Evolutionary conservation across 2,329 filamentous ascomycete genomes (phyloP), one percentile per base, ranked within the genome.

Genomic region (Cladosporium sp.): DNA sequence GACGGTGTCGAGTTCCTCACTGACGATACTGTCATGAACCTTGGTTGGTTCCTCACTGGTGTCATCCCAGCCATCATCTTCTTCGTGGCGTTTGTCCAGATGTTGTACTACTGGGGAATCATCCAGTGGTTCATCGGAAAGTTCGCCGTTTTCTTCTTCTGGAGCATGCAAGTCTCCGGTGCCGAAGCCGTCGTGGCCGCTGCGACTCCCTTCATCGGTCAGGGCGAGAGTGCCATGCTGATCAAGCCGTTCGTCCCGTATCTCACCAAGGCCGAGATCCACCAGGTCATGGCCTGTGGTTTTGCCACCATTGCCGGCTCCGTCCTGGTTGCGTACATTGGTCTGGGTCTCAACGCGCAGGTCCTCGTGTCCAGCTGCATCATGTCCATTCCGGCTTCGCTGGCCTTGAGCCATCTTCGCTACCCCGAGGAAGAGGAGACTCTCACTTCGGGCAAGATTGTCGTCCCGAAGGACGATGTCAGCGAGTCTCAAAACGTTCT

Each of bases 31-130:
- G 73, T 76, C 5, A 64, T 73, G 3, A 29, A 69, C 2, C 62
- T 76, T 1, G 58, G 62, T 3, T 89, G 79, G 80, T 96, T 95
- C 79, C 76, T 96, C 56, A 77, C 86, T 43, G 74, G 78, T 43
- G 89, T 95, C 55, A 78, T 95, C n/a, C 89, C 91, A 0, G 84
- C 91, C 61, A 95, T 96, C 70, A 89, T 96, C 73, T 96, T 96
- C 82, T 96, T 96, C 81, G 87, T 96, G 52, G 83, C 90, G 1
- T 77, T 96, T n/a, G 89, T 95, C 20, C 88, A 95, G 70, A 80
- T 96, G 32, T 71, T 95, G 38, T 95, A 88, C 74, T 86, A 91
- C 74, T 77, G 84, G 60, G 87, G 86, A 2, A 76, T 90, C 56
- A 73, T 96, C 47, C 90, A 95, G 71, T 96, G 91, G 90, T 89